Conservation (phyloP, 2,329 filamentous ascomycete genomes). For the Aureobasidium vineae region DNA sequence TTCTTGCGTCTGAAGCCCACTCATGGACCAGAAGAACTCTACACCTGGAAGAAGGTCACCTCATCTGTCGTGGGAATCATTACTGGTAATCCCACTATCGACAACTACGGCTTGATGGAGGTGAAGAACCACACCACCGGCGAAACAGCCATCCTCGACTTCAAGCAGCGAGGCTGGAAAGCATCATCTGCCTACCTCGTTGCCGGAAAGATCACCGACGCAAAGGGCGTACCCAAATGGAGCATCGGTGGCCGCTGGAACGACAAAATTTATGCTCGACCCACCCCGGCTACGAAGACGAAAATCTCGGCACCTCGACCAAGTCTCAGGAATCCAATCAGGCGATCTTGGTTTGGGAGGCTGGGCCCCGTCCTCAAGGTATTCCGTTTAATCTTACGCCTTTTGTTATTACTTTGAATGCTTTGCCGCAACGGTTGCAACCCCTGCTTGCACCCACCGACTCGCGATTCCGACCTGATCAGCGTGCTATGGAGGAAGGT, state of each 20-base stretch:
- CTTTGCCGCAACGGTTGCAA: slow-evolving; percentile 76
- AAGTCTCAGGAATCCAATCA: slow-evolving; percentile 51
- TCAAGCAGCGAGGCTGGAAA: slow-evolving; percentile 96
- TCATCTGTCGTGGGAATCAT: slow-evolving; percentile 98
- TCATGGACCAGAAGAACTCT: slow-evolving; percentile 69
- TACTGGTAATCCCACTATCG: slow-evolving; percentile 91
- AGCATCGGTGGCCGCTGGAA: slow-evolving; percentile 96
- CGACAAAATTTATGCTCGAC: slow-evolving; percentile 89
- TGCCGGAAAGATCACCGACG: slow-evolving; percentile 78
- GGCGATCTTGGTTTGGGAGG: slow-evolving; percentile 92
- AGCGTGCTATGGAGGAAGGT: slow-evolving; percentile 98
- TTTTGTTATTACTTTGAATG: slow-evolving; percentile 92
- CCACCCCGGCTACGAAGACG: slow-evolving; percentile 88
- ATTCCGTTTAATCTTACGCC: slow-evolving; percentile 98
- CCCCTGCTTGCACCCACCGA: slow-evolving; percentile 86
- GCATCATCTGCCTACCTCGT: slow-evolving; percentile 88
- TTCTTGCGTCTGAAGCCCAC: slow-evolving; percentile 81
- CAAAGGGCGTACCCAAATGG: slow-evolving; percentile 76
- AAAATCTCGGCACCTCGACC: slow-evolving; percentile 36
- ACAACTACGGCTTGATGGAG: slow-evolving; percentile 97
- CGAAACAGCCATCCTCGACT: slow-evolving; percentile 83
- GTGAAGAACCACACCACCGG: slow-evolving; percentile 97
- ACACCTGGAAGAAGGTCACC: slow-evolving; percentile 99
- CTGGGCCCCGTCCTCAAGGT: slow-evolving; percentile 71
- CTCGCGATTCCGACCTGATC: slow-evolving; percentile 87